A percentile compares a stretch with the other conserved stretches of the same genome.
phyloP scores from a whole-genome alignment of 169 alveolate genomes.

The Babesia bigemina region DNA sequence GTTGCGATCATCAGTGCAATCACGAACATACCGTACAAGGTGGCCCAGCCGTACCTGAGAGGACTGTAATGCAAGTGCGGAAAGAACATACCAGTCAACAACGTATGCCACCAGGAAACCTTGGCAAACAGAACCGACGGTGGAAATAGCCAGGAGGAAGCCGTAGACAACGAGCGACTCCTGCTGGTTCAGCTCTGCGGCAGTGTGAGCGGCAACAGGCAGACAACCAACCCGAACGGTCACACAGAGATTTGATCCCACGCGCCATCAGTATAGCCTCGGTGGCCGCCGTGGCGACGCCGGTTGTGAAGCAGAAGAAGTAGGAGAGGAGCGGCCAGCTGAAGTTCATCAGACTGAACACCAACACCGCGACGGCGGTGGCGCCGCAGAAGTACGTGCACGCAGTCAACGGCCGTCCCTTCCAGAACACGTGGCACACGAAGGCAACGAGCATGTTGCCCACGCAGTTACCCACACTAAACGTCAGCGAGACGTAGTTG shows the following conservation, averaged over 20 bases:
- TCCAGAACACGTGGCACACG: conserved; percentile 30
- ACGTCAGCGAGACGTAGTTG: conserved; percentile 46
- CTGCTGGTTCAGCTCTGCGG: conserved; percentile 26
- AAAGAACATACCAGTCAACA: conserved; percentile 51
- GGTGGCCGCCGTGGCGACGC: conserved; percentile 39
- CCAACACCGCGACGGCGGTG: conserved; percentile 24
- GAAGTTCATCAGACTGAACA: conserved; percentile 35
- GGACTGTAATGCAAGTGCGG: not conserved
- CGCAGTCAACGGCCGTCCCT: conserved; percentile 48
- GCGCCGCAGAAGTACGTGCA: conserved; percentile 21
- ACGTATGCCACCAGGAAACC: conserved; percentile 57
- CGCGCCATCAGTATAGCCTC: conserved; percentile 58
- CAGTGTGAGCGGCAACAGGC: not conserved
- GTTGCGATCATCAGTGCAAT: conserved; percentile 42
- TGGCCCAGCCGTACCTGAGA: conserved; percentile 58
- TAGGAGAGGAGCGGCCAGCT: conserved; percentile 14
- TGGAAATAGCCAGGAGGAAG: conserved; percentile 35
- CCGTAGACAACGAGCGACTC: conserved; percentile 49
- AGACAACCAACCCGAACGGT: conserved; percentile 22
- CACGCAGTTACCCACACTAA: conserved; percentile 51
- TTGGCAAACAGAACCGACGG: conserved; percentile 47
- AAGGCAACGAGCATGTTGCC: conserved; percentile 48
- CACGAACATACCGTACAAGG: conserved; percentile 27
- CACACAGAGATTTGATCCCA: conserved; percentile 57
- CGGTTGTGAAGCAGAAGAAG: conserved; percentile 29